phyloP scores from a whole-genome alignment of 2,329 filamentous ascomycete species.

The Cercospora sp. region DNA sequence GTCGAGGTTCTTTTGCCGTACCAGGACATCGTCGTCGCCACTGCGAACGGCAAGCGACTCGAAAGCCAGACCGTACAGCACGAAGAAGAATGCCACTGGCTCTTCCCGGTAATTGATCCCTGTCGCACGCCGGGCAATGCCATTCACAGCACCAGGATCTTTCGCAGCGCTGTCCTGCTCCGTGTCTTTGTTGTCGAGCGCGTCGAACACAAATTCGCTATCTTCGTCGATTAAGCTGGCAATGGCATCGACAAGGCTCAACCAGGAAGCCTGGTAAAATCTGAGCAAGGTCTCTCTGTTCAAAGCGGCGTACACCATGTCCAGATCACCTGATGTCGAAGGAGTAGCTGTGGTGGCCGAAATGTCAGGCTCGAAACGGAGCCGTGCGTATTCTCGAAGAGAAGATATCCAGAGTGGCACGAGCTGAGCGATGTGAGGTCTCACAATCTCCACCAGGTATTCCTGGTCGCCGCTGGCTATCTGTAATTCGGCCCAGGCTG shows the following conservation, averaged over 20 bases:
- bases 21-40: slow-evolving; percentile 49
- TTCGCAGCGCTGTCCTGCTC: slow-evolving; percentile 22
- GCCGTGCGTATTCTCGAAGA: slow-evolving; percentile 84
- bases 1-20: slow-evolving; percentile 57
- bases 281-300: slow-evolving; percentile 90
- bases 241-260: slow-evolving; percentile 95
- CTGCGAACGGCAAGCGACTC: slow-evolving; percentile 88
- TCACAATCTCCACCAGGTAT: slow-evolving; percentile 84
- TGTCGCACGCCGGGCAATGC: slow-evolving; percentile 58
- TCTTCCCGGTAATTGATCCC: slow-evolving; percentile 98
- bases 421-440: slow-evolving; percentile 83
- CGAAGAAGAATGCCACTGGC: slow-evolving; percentile 97
- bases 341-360: slow-evolving; percentile 82
- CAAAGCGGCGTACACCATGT: slow-evolving; percentile 90
- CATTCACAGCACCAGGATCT: slow-evolving; percentile 21
- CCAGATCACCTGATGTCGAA: slow-evolving; percentile 70
- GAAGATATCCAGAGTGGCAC: slow-evolving; percentile 94
- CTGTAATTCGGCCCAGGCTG: slow-evolving; percentile 95
- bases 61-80: slow-evolving; percentile 93
- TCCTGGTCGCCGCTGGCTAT: slow-evolving; percentile 90
- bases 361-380: slow-evolving; percentile 96
- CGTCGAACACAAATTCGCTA: slow-evolving; percentile 96
- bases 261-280: slow-evolving; percentile 97
- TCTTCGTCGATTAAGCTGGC: slow-evolving; percentile 96
- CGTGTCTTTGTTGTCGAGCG: slow-evolving; percentile 76